phyloP scores from a whole-genome alignment of 2,329 filamentous ascomycete species.

The Verticillium isaacii region DNA sequence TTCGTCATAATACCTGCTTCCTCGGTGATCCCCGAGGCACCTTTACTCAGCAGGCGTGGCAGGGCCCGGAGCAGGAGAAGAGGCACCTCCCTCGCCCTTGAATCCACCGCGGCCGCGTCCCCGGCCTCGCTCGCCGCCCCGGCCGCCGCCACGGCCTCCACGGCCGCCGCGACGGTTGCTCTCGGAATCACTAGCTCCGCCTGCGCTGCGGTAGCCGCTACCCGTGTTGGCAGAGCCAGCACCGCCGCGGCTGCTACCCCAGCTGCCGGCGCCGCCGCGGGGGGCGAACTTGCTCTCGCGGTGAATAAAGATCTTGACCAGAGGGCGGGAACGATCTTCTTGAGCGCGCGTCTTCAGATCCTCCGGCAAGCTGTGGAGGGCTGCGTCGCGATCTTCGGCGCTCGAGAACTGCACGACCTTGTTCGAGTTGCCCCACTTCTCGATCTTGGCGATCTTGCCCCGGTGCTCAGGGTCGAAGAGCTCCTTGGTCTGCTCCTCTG shows the following conservation, averaged over 20 bases:
- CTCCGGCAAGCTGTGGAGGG: constrained; percentile 68
- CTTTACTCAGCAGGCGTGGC: constrained; percentile 38
- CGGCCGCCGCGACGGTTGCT: constrained; percentile 52
- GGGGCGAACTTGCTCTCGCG: constrained; percentile 53
- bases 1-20: background rate
- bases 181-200: constrained; percentile 68
- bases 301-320: constrained; percentile 78
- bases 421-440: constrained; percentile 74
- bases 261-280: constrained; percentile 63
- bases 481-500: constrained; percentile 75
- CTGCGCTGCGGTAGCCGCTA: constrained; percentile 81
- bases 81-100: constrained; percentile 54
- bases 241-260: constrained; percentile 62
- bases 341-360: constrained; percentile 70
- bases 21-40: background rate
- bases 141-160: constrained; percentile 50
- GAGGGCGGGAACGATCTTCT: constrained; percentile 72
- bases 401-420: constrained; percentile 84
- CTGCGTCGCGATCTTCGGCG: constrained; percentile 72
- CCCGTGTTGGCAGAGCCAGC: constrained; percentile 47
- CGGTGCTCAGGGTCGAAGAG: constrained; percentile 81
- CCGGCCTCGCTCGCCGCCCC: constrained; percentile 54
- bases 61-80: constrained; percentile 48
- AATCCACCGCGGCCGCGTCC: constrained; percentile 52
- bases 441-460: constrained; percentile 71